A percentile compares a stretch with the other conserved stretches of the same genome.
phyloP scores from a whole-genome alignment of 129 eudicot genomes.

The Centaurea solstitialis region DNA sequence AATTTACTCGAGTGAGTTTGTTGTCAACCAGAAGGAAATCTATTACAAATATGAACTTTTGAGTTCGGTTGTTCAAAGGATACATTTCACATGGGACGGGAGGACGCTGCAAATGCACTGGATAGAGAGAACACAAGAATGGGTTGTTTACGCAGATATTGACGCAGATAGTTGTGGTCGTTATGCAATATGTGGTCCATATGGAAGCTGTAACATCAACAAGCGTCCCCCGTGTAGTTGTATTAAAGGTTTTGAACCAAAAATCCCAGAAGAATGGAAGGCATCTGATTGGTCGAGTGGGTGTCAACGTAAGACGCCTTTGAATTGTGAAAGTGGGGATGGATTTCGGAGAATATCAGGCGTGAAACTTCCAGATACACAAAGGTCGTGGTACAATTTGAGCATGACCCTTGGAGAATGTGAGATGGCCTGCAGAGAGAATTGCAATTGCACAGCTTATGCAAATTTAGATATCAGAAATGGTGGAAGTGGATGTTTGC shows the following conservation, averaged over 20 bases:
- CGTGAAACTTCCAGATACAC: constrained; percentile 42
- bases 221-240: constrained; percentile 42
- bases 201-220: constrained; percentile 42
- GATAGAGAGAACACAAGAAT: constrained; percentile 6
- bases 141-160: background rate
- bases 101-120: background rate
- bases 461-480: constrained; percentile 21
- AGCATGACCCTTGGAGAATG: constrained; percentile 38
- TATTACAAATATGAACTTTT: constrained; percentile 9
- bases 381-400: constrained; percentile 9
- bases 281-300: constrained; percentile 46
- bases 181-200: constrained; percentile 44
- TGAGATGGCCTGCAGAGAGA: constrained; percentile 31
- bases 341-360: constrained; percentile 28
- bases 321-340: constrained; percentile 30
- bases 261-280: constrained; percentile 26
- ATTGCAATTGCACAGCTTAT: constrained; percentile 51
- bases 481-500: constrained; percentile 51
- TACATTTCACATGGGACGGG: constrained; percentile 1
- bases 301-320: constrained; percentile 25
- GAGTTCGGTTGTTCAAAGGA: constrained; percentile 8
- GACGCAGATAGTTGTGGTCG: constrained; percentile 21
- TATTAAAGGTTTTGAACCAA: constrained; percentile 39
- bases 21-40: constrained; percentile 6
- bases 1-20: constrained; percentile 10